Percentiles rank a stretch among this genome's conserved stretches.
These are phyloP conservation scores for Carex pumila DNA, from an alignment of 176 grass and related monocot genomes.

Conservation along the genomic window DNA sequence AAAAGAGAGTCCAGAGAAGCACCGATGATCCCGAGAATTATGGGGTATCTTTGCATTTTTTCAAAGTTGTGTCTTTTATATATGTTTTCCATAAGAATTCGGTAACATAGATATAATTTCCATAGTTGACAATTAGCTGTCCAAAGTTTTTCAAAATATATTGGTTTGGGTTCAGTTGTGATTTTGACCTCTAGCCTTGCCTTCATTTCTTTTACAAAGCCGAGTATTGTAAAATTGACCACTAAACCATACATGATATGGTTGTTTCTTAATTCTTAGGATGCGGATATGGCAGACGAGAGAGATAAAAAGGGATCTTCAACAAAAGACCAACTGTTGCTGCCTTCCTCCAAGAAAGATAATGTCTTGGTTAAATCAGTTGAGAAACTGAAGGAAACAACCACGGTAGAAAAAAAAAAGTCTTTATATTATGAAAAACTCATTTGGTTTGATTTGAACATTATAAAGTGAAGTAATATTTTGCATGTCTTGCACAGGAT, in stretches of 20 bases:
- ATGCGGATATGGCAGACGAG: conserved; percentile 24
- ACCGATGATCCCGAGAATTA: conserved; percentile 47
- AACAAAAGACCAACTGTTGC: conserved; percentile 14
- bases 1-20: conserved; percentile 86
- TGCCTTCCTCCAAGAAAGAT: conserved; percentile 47
- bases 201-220: not conserved
- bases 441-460: not conserved
- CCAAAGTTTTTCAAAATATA: not conserved
- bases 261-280: conserved; percentile 35
- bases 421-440: conserved; percentile 17
- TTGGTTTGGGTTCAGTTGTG: not conserved
- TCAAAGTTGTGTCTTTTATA: not conserved
- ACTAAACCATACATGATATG: conserved; percentile 7
- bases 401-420: conserved; percentile 43
- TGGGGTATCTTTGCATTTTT: conserved; percentile 39
- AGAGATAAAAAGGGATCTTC: conserved; percentile 27
- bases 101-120: not conserved
- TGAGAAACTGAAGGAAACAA: conserved; percentile 85
- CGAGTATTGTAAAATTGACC: not conserved
- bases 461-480: conserved; percentile 18
- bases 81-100: not conserved
- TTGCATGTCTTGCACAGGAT: conserved; percentile 40
- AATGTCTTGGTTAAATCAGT: conserved; percentile 83
- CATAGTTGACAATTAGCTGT: not conserved
- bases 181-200: not conserved